These are phyloP conservation scores for Gonapodya prolifera DNA, from an alignment of 192 early-diverging fungal genomes.

Conservation along the genomic window DNA sequence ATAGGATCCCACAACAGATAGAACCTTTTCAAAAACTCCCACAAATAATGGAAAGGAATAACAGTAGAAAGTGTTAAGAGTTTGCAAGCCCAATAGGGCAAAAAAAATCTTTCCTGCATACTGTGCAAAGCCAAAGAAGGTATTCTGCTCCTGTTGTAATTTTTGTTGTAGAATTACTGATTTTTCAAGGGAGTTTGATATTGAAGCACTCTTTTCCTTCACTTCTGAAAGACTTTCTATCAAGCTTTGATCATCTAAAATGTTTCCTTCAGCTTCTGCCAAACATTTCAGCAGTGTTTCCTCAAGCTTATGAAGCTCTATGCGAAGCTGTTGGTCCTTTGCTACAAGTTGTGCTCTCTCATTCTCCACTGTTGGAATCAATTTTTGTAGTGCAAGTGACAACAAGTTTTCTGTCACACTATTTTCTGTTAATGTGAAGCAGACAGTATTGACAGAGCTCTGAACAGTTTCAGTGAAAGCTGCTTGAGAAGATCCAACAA, in stretches of 20 bases:
- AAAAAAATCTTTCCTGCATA: background rate
- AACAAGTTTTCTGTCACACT: constrained; percentile 40
- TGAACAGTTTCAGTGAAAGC: constrained; percentile 22
- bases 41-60: background rate
- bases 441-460: constrained; percentile 28
- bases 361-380: constrained; percentile 37
- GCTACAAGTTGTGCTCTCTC: constrained; percentile 34
- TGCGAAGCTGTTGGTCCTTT: constrained; percentile 38
- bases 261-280: constrained; percentile 41
- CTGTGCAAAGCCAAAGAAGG: constrained; percentile 12
- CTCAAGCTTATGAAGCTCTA: constrained; percentile 35
- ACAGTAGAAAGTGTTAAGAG: background rate
- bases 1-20: background rate
- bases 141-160: constrained; percentile 39
- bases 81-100: background rate
- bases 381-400: constrained; percentile 38
- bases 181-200: constrained; percentile 28
- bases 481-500: constrained; percentile 26
- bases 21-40: background rate
- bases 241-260: constrained; percentile 41
- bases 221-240: constrained; percentile 38
- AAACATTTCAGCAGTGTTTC: constrained; percentile 37
- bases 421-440: constrained; percentile 42
- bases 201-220: constrained; percentile 36
- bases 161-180: constrained; percentile 30